A percentile compares a stretch with the other conserved stretches of the same genome.
Conservation (phyloP, 805 yeast species). For the Cyberlindnera euphorbiae region DNA sequence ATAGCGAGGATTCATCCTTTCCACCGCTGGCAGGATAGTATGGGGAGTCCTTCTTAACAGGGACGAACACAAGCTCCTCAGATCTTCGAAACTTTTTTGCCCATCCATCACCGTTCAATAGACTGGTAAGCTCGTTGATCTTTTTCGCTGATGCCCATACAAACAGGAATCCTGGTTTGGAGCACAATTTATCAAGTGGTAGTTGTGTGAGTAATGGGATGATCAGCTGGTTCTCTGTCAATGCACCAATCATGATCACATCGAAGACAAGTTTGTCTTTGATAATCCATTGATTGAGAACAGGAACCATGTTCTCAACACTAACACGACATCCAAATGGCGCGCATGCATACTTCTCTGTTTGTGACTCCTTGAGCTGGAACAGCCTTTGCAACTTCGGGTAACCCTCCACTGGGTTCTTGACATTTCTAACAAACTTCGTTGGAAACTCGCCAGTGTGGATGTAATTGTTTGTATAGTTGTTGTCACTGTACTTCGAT, state of each 20-base stretch:
- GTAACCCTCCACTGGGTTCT: conserved; percentile 72
- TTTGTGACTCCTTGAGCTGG: conserved; percentile 58
- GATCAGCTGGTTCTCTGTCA: conserved; percentile 68
- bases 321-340: conserved; percentile 64
- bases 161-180: conserved; percentile 82
- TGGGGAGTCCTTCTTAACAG: conserved; percentile 59
- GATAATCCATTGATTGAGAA: conserved; percentile 57
- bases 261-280: conserved; percentile 65
- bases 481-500: conserved; percentile 48
- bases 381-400: conserved; percentile 74
- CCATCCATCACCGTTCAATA: conserved; percentile 50
- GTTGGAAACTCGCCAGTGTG: conserved; percentile 62
- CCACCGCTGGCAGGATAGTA: conserved; percentile 54
- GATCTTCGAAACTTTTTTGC: conserved; percentile 77
- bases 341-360: conserved; percentile 44
- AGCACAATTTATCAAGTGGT: conserved; percentile 68
- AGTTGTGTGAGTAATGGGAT: conserved; percentile 56
- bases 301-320: conserved; percentile 48
- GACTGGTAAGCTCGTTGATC: conserved; percentile 54
- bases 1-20: conserved; percentile 41
- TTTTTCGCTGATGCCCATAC: conserved; percentile 83
- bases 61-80: conserved; percentile 82
- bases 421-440: conserved; percentile 57
- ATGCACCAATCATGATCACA: conserved; percentile 87
- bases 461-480: conserved; percentile 65